Percentiles rank a stretch among this genome's conserved stretches.
Conservation (phyloP, 2,329 filamentous ascomycete genomes). For the Diaporthe sp. region DNA sequence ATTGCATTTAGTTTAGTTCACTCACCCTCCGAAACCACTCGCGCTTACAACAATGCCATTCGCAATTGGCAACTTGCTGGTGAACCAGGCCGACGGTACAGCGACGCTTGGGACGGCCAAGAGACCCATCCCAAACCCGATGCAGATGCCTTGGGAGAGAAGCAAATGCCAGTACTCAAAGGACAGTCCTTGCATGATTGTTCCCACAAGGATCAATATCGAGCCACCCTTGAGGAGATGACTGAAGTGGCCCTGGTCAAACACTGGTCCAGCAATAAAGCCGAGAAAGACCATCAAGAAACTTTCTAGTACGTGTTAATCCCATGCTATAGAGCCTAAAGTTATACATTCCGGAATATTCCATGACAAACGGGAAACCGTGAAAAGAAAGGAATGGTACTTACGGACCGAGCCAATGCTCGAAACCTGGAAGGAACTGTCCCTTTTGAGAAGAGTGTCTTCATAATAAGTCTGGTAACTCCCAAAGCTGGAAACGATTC, state of each 20-base stretch:
- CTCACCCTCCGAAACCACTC: slow-evolving; percentile 39
- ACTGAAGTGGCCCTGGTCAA: slow-evolving; percentile 58
- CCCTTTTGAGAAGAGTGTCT: slow-evolving; percentile 48
- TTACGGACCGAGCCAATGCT: slow-evolving; percentile 59
- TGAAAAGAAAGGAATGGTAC: not conserved
- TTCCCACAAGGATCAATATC: slow-evolving; percentile 54
- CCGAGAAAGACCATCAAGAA: slow-evolving; percentile 58
- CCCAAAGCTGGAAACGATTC: slow-evolving; percentile 52
- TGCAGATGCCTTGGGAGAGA: slow-evolving; percentile 37
- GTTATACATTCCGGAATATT: not conserved
- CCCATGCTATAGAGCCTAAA: not conserved
- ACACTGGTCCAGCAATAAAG: slow-evolving; percentile 56
- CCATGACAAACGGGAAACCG: not conserved
- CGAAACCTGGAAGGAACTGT: slow-evolving; percentile 56
- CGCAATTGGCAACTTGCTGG: slow-evolving; percentile 48
- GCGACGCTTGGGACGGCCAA: slow-evolving; percentile 53
- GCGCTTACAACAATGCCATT: slow-evolving; percentile 49
- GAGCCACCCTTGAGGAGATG: slow-evolving; percentile 53
- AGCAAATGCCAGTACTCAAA: slow-evolving; percentile 58
- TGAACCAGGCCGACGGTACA: slow-evolving; percentile 58
- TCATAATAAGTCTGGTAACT: slow-evolving; percentile 62
- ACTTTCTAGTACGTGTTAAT: slow-evolving; percentile 35
- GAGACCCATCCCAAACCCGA: slow-evolving; percentile 45
- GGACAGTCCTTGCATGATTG: slow-evolving; percentile 60
- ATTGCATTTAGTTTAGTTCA: not conserved